phyloP scores from a whole-genome alignment of 1,284 basidiomycete species.

The Lignosus rhinocerotis region DNA sequence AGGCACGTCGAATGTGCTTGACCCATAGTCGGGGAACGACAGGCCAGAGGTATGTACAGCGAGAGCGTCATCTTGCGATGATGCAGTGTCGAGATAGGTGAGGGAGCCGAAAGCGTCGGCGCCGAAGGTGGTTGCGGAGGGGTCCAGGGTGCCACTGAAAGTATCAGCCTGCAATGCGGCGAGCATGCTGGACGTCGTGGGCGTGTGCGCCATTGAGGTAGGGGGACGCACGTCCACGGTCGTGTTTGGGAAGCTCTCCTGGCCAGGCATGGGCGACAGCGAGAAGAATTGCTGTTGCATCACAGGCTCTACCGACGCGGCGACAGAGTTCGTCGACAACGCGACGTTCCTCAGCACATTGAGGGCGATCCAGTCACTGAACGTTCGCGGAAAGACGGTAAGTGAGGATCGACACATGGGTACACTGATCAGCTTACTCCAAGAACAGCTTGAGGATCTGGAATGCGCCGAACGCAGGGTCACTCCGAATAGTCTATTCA shows the following conservation, averaged over 20 bases:
- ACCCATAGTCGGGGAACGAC: conserved; percentile 65
- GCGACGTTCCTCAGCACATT: conserved; percentile 85
- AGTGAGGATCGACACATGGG: conserved; percentile 24
- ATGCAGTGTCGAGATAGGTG: conserved; percentile 73
- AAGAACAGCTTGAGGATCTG: conserved; percentile 88
- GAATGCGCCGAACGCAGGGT: conserved; percentile 87
- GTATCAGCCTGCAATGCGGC: conserved; percentile 77
- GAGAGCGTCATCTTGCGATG: conserved; percentile 51
- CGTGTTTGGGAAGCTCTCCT: conserved; percentile 63
- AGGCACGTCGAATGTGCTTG: conserved; percentile 66
- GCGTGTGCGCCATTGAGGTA: conserved; percentile 66
- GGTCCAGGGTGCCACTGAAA: conserved; percentile 66
- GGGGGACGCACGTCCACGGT: conserved; percentile 52
- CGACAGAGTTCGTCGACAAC: conserved; percentile 84
- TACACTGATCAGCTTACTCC: conserved; percentile 56
- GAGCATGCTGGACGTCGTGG: conserved; percentile 85
- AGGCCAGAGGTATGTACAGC: conserved; percentile 53
- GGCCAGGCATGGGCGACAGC: conserved; percentile 78
- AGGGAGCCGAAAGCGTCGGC: conserved; percentile 67
- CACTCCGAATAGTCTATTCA: conserved; percentile 79
- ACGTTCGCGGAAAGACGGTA: not conserved
- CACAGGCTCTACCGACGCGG: conserved; percentile 84
- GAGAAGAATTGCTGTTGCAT: conserved; percentile 86
- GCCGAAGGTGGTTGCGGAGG: conserved; percentile 57
- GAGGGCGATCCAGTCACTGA: conserved; percentile 85